Evolutionary conservation across 441 rosid species (phyloP), one percentile per base, ranked within the genome.

Genomic region (Gossypium schwendimanii): DNA sequence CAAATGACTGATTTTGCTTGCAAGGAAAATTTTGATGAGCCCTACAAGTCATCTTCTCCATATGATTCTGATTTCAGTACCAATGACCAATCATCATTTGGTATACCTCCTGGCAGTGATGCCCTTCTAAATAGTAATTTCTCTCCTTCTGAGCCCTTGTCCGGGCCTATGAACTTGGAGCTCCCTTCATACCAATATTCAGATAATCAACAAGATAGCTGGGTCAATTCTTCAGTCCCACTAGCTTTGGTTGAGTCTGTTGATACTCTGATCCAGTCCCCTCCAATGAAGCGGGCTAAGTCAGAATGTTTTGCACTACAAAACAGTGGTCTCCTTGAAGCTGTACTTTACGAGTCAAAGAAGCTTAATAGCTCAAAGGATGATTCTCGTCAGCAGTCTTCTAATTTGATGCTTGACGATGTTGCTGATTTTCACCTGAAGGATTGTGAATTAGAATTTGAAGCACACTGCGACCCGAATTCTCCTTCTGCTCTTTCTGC

Each of bases 171-270:
- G 93, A 95, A 91, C 98, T 84, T 85, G 92, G 99, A 95, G 97
- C 98, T 93, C 99, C 99, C 98, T 95, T 96, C 99, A 96, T 92
- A 90, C 99, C 99, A 96, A 96, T 89, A 86, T 90, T 67, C 90
- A 77, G 95, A 91, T 80, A 73, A 83, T 76, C 83, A 85, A 76
- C 79, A 89, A 73, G 86, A 88, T 79, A 85, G 89, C 82, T 86
- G 97, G 96, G 91, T 80, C 67, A 73, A 49, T 82, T 84, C 75
- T 81, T 91, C 72, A 9, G 58, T 17, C 71, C 84, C 92, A 15
- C 92, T 84, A 76, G 84, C 87, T 77, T 82, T 86, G 36, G 84
- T 90, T 50, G 93, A 91, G 65, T 78, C 93, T 39, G 87, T 89
- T 39, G 95, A 91, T 76, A 76, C 87, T 63, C 92, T 84, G 75